These are phyloP conservation scores for Trametes sp. DNA, from an alignment of 1,284 basidiomycete genomes.

Conservation along the genomic window DNA sequence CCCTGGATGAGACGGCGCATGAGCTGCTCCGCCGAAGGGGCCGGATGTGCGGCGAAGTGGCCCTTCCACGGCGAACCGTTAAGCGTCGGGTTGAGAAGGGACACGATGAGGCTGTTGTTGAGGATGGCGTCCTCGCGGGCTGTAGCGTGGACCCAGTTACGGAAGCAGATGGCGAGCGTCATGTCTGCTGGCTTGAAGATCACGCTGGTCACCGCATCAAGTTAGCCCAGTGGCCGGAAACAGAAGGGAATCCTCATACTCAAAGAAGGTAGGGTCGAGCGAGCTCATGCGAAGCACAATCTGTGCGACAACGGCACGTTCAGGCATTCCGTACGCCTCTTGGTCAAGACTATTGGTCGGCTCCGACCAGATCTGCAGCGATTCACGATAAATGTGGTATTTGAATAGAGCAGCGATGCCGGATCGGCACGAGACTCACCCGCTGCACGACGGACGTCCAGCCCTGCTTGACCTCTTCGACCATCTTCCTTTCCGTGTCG, in stretches of 20 bases:
- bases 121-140: not conserved
- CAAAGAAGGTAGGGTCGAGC: conserved; percentile 1
- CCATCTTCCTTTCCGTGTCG: not conserved
- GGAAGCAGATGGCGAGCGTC: conserved; percentile 20
- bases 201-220: not conserved
- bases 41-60: not conserved
- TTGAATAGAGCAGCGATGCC: not conserved
- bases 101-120: not conserved
- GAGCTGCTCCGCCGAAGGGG: not conserved
- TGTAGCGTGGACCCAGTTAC: conserved; percentile 17
- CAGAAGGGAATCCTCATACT: not conserved
- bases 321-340: not conserved
- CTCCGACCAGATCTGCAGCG: not conserved
- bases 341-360: not conserved
- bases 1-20: not conserved
- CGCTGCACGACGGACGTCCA: not conserved
- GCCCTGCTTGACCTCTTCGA: not conserved
- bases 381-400: not conserved
- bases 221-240: too few species aligned
- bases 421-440: not conserved
- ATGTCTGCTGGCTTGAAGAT: conserved; percentile 17
- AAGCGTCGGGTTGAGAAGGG: not conserved
- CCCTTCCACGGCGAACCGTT: not conserved
- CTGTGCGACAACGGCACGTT: conserved; percentile 2
- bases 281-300: not conserved